Evolutionary conservation across 257 asterid species (phyloP).

Genomic region (Linderniella brevidens): DNA sequence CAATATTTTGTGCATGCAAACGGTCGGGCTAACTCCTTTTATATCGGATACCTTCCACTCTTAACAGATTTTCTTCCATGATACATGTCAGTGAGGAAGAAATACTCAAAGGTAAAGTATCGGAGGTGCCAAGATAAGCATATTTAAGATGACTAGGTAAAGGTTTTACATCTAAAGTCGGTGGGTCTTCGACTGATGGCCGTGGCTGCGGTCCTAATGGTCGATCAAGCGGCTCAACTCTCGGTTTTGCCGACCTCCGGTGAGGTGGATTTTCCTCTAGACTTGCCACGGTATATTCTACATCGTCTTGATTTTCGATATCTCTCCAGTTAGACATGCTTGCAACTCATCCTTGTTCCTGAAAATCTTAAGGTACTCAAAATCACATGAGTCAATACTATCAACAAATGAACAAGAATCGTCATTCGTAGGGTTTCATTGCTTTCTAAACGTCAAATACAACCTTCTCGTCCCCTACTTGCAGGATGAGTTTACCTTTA

Average conservation of each 20-base stretch:
- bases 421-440: neutral
- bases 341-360: neutral
- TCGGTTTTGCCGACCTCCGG: neutral
- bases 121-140: neutral
- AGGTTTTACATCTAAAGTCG: neutral
- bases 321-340: no score
- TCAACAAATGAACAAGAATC: no score
- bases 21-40: neutral
- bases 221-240: neutral
- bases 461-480: neutral
- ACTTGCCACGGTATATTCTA: neutral
- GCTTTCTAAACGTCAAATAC: neutral
- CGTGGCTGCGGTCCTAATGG: no score
- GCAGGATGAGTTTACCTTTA: neutral
- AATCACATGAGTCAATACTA: neutral
- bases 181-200: neutral
- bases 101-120: neutral
- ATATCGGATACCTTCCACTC: neutral
- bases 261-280: neutral
- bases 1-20: neutral
- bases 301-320: no score
- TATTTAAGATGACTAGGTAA: neutral
- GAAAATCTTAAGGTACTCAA: neutral
- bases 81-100: neutral
- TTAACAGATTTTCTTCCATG: neutral